Base-by-base conservation (phyloP, 2,329 filamentous ascomycete species). In the Phyllosticta citriasiana region DNA sequence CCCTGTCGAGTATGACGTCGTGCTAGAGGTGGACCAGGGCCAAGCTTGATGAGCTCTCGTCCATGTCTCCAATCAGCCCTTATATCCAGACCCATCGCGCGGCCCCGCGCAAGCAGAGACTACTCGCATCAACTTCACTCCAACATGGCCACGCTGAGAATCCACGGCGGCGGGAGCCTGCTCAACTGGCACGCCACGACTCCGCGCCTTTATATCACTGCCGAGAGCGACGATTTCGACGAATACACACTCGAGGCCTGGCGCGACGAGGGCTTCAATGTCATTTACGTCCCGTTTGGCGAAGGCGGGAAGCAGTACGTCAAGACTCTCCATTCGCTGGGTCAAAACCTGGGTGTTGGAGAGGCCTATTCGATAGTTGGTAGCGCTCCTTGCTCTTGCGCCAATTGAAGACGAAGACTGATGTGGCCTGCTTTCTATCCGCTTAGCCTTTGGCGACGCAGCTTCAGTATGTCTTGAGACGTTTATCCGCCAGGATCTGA, bases 321-420 rank as follows among this genome's bases (percentile, higher is more conserved):
- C n/a, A 70, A 74, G 55, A 72, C 72, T 59, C 67, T 86, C 61
- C 78, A 80, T 63, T 72, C 74, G 19, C 71, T 82, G 40, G 80
- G 80, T 57, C 81, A 84, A 51, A 76, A 77, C 9, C 80, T 85
- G 64, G 75, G 78, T 14, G 76, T 85, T 40, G 82, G 84, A 25
- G 83, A 84, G 69, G 79, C 80, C 62, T 88, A 85, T 70, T 84
- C 80, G 3, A 80, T 87, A 65, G 78, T 87, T 70, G 83, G 83
- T 85, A 77, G 62, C 71, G 33, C 33, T 40, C 33, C 33, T 40
- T 40, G 33, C 33, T 40, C 33, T 40, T 16, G 33, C 33, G 33
- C 33, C 33, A 1, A 10, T 40, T 16, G 33, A 40, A 26, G 25
- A 33, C 8, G 25, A 40, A 47, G 24, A 47, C 33, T 16, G 2